Evolutionary conservation across 106 monocot genomes (phyloP), one percentile per base, ranked within the genome.

Genomic region (Posidonia australis): DNA sequence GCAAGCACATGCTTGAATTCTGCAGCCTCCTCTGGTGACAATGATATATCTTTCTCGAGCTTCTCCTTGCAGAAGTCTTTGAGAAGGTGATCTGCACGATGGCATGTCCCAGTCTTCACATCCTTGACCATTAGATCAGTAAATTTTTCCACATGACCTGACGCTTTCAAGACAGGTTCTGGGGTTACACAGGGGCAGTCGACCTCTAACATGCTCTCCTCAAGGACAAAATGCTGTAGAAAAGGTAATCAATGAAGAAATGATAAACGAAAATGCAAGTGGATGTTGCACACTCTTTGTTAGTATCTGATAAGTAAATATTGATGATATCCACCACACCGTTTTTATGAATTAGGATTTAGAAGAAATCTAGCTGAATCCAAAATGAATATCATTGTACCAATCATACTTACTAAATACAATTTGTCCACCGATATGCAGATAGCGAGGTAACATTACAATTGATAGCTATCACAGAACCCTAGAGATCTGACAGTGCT

Each of bases 81-180:
- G 31, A 98, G 69, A 54, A 98, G 72, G 55, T 98, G 96, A 56
- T 98, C 96, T 14, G 90, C 96, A 14, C 96, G 82, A 67, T 87
- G 90, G 73, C 96, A 98, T 7, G 66, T 82, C 4, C 90, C 90
- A 16, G 84, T 90, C 66, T 87, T 87, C 78, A 87, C 96, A 77
- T 98, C 96, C 72, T 90, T 90, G 28, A 90, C 96, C 96, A 98
- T 98, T 10, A 98, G 72, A 62, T 98, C 96, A 17, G 96, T 98
- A 72, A 90, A 98, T 66, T 87, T 98, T 5, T 98, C 96, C 23
- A 98, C 96, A 45, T 98, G 96, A 0, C 96, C 96, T 4, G 96
- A 90, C 11, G 96, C 96, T 67, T 85, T 87, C 25, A 98, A 63
- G 25, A 98, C 96, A 46, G 70, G 51, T 67, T 98, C 87, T 1